Base-by-base conservation (phyloP, 2,329 filamentous ascomycete genomes). In the Decorospora gaudefroyi region DNA sequence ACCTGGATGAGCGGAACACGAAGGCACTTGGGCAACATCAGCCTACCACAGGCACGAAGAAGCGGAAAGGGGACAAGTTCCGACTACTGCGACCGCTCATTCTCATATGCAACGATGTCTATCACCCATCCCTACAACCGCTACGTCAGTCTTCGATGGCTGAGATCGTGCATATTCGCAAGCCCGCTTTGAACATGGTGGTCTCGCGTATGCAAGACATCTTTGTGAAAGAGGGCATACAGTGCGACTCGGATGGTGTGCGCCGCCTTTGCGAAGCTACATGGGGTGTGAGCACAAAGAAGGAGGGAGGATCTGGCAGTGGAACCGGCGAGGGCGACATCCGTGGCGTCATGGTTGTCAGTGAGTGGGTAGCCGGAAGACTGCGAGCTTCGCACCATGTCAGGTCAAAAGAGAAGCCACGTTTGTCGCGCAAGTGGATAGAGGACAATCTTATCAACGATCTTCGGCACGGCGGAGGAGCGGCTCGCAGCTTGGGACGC, bases 51-150 rank as follows among this genome's bases (percentile, higher is more conserved):
- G 59, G 28, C 71, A 42, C 58, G 1, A 77, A 48, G 55, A 88
- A 84, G 70, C 89, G 82, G 69, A 92, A 90, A 66, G 86, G 85
- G 0, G 92, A 97, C 61, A 86, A 85, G 46, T 99, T 99, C 65
- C 82, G 87, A 28, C 80, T 96, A 50, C 81, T 95, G 72, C 81
- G 93, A 31, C 93, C 93, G 0, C 76, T 99, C 19, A 90, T 99
- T 36, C 77, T 99, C 33, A 93, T 99, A 58, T 99, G 93, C 75
- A 99, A 99, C 61, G 95, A 99, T 68, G 84, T 97, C 1, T 99
- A 99, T 64, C 90, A 96, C 57, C 85, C 92, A 3, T 88, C 91
- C 13, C 78, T 99, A 27, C 82, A 90, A 18, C 90, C 89, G 0
- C 76, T 99, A 6, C 84, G 93, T n/a, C 87, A 92, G 50, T 76